Evolutionary conservation across 2,329 filamentous ascomycete genomes (phyloP).

Genomic region (Pestalotiopsis sp.): DNA sequence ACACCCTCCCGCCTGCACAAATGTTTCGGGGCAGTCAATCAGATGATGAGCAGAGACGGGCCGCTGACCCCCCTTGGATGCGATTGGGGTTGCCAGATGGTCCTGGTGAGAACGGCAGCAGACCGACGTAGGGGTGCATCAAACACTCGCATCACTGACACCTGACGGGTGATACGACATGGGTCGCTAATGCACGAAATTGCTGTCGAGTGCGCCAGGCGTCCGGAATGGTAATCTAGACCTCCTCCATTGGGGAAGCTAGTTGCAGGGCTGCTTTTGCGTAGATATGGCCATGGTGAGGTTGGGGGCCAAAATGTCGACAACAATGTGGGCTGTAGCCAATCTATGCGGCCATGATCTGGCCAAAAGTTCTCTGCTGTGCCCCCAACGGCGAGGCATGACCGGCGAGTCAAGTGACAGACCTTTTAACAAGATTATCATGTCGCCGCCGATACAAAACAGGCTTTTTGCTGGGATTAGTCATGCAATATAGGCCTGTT

Average conservation of each 20-base stretch:
- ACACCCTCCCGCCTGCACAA: conserved; percentile 5
- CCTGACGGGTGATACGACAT: conserved; percentile 6
- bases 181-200: conserved; percentile 1
- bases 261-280: background rate
- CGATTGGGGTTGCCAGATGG: background rate
- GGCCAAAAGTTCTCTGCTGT: conserved; percentile 2
- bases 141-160: conserved; percentile 1
- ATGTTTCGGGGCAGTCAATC: background rate
- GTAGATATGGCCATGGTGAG: background rate
- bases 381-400: background rate
- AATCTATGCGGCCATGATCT: background rate
- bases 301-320: background rate
- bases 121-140: background rate
- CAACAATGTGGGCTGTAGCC: background rate
- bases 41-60: background rate
- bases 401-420: background rate
- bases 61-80: background rate
- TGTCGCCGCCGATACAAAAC: background rate
- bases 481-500: background rate
- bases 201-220: background rate
- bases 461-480: background rate
- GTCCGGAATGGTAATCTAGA: background rate
- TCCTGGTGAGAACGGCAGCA: background rate
- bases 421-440: background rate
- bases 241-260: background rate